These are phyloP conservation scores for Epichloe scottii DNA, from an alignment of 2,329 filamentous ascomycete genomes.

Conservation along the genomic window DNA sequence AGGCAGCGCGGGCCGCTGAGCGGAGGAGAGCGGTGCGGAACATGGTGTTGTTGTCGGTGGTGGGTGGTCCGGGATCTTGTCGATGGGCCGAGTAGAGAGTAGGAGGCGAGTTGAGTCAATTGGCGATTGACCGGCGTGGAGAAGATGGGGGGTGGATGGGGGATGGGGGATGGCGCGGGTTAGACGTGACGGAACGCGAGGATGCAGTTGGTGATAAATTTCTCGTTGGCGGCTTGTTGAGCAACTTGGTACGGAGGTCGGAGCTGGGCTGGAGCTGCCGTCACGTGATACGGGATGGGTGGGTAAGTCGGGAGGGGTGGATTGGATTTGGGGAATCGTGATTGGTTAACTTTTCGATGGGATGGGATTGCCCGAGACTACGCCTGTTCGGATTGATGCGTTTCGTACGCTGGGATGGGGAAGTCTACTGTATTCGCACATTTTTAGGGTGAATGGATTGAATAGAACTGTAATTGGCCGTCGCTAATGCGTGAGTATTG, in stretches of 20 bases:
- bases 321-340: neutral
- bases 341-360: conserved; percentile 3
- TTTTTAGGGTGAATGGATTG: too few relatives aligned
- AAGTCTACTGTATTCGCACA: too few relatives aligned
- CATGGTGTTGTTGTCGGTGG: conserved; percentile 40
- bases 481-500: too few relatives aligned
- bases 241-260: conserved; percentile 14
- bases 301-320: neutral
- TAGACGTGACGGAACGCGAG: neutral
- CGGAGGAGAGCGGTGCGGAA: conserved; percentile 80
- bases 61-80: neutral
- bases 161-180: neutral
- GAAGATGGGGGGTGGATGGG: too few relatives aligned
- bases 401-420: too few relatives aligned
- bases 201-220: conserved; percentile 29
- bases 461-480: too few relatives aligned
- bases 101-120: neutral
- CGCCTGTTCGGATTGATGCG: too few relatives aligned
- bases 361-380: neutral
- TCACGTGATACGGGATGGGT: conserved; percentile 8
- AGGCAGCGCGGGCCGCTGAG: conserved; percentile 52
- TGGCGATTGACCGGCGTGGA: conserved; percentile 7
- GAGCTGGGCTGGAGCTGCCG: conserved; percentile 11
- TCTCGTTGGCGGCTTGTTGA: conserved; percentile 23
- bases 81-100: neutral